Conservation (phyloP, 116 monocot species). For the Cymodocea nodosa region DNA sequence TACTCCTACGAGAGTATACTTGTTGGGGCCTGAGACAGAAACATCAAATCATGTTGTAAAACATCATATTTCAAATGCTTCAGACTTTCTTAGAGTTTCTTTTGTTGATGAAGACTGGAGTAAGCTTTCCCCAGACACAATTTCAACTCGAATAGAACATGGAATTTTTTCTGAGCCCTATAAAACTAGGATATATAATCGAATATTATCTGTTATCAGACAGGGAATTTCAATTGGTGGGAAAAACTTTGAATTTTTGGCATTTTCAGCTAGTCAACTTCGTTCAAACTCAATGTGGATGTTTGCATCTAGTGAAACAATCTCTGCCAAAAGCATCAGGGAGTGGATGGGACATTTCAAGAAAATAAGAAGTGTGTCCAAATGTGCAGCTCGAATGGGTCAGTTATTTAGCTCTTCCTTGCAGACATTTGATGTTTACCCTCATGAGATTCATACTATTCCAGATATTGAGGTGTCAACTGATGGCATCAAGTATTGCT, state of each 20-base stretch:
- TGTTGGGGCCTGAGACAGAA: conserved; percentile 80
- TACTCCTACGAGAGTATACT: conserved; percentile 82
- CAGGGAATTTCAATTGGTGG: conserved; percentile 57
- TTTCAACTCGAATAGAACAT: conserved; percentile 47
- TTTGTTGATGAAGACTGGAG: conserved; percentile 97
- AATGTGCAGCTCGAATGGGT: conserved; percentile 99
- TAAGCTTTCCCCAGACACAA: conserved; percentile 58
- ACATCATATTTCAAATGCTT: conserved; percentile 53
- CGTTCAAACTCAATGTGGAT: conserved; percentile 85
- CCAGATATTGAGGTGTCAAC: conserved; percentile 51
- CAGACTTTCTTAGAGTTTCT: conserved; percentile 77
- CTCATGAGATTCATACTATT: conserved; percentile 44
- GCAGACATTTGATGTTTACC: conserved; percentile 42
- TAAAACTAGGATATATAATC: conserved; percentile 49
- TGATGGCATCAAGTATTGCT: conserved; percentile 71
- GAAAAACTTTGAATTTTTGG: conserved; percentile 92
- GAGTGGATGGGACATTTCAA: conserved; percentile 90
- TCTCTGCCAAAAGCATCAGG: conserved; percentile 57
- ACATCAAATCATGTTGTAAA: conserved; percentile 71
- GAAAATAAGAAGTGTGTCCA: conserved; percentile 72
- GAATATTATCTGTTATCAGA: conserved; percentile 59
- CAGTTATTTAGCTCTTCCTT: conserved; percentile 92
- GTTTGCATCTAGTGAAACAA: conserved; percentile 68
- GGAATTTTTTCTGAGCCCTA: conserved; percentile 41
- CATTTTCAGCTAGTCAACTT: conserved; percentile 98